Evolutionary conservation across 768 basidiomycete species (phyloP).

Genomic region (Lactarius trivialis): DNA sequence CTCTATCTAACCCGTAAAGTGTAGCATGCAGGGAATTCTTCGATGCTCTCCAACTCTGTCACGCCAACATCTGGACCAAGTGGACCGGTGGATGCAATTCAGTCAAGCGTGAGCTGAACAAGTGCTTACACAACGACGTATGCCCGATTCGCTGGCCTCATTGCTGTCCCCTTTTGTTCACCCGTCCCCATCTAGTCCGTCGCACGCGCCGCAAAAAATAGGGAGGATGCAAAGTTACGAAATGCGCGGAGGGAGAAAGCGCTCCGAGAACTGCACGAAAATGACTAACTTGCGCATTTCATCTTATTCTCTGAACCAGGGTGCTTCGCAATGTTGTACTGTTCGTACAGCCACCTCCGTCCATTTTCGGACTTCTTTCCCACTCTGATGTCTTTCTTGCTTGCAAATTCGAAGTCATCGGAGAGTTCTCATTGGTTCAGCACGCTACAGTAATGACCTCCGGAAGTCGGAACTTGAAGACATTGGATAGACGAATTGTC

Average conservation of each 20-base stretch:
- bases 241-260: constrained; percentile 52
- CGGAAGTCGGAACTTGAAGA: not conserved
- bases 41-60: constrained; percentile 67
- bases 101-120: constrained; percentile 60
- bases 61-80: constrained; percentile 54
- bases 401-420: not conserved
- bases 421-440: not conserved
- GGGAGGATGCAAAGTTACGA: constrained; percentile 52
- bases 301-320: not conserved
- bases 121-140: constrained; percentile 69
- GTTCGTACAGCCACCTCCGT: not conserved
- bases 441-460: not conserved
- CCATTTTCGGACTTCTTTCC: not conserved
- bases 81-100: constrained; percentile 66
- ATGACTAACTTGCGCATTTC: constrained; percentile 27
- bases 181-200: constrained; percentile 39
- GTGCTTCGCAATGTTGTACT: not conserved
- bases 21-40: constrained; percentile 73
- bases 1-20: not conserved
- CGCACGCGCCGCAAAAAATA: constrained; percentile 52
- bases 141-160: constrained; percentile 15
- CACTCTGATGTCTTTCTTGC: not conserved
- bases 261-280: constrained; percentile 49
- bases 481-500: not conserved
- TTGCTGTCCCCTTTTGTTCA: constrained; percentile 6